A percentile compares a stretch with the other conserved stretches of the same genome.
Evolutionary conservation across 2,329 filamentous ascomycete genomes (phyloP).

Genomic region (Didymosphaeria variabile): DNA sequence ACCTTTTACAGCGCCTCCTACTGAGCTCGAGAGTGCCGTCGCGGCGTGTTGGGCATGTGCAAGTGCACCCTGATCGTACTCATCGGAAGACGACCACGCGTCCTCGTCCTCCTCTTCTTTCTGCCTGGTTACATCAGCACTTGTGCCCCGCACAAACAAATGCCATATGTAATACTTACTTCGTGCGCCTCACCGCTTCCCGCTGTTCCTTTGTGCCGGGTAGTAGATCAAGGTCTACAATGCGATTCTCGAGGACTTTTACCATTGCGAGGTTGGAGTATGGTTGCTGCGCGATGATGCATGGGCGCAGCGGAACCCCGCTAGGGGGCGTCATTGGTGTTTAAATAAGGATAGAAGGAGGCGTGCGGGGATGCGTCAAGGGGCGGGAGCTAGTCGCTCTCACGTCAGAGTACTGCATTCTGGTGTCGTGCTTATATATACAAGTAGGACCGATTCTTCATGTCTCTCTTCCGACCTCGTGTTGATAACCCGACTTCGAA

Average conservation of each 20-base stretch:
- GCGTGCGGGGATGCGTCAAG: conserved; percentile 5
- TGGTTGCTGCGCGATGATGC: conserved; percentile 5
- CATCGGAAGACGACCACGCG: conserved; percentile 1
- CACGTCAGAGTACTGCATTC: neutral
- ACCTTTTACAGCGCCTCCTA: conserved; percentile 27
- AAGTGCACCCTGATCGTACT: neutral
- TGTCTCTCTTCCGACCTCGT: neutral
- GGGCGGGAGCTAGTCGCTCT: neutral
- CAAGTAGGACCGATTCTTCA: neutral
- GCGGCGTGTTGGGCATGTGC: conserved; percentile 21
- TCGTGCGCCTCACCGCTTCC: conserved; percentile 13
- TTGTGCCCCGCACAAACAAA: neutral
- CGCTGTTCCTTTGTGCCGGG: conserved; percentile 22
- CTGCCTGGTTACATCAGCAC: neutral
- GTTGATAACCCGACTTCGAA: neutral
- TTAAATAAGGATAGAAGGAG: neutral
- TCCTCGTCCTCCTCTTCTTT: neutral
- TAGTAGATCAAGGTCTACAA: conserved; percentile 28
- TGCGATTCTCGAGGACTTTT: conserved; percentile 29
- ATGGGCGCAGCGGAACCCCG: neutral
- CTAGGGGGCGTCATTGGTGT: neutral
- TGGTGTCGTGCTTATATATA: neutral
- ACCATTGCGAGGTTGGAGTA: conserved; percentile 17
- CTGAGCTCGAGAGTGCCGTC: conserved; percentile 17
- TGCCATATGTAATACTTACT: neutral